Evolutionary conservation across 495 filamentous ascomycete species (phyloP).

Genomic region (Neohortaea acidophila): DNA sequence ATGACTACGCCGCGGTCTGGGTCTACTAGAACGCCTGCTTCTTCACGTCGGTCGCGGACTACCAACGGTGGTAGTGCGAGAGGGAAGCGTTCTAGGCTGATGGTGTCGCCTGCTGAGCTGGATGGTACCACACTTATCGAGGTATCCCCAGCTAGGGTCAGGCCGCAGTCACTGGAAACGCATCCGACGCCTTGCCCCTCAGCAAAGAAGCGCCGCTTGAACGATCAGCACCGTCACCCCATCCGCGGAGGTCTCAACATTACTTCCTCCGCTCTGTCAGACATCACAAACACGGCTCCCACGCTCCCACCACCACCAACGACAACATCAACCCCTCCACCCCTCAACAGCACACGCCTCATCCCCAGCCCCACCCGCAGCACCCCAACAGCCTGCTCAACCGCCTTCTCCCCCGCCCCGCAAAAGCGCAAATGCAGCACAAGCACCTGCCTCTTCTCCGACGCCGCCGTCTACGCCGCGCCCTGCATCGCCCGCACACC

Average conservation of each 20-base stretch:
- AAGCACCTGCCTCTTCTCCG: constrained; percentile 8
- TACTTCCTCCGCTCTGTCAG: too few relatives aligned
- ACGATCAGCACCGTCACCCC: neutral
- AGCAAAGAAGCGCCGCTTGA: neutral
- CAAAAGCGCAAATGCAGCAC: neutral
- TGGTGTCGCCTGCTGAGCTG: too few relatives aligned
- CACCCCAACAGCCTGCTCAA: neutral
- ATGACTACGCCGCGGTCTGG: constrained; percentile 6
- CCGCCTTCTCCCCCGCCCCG: neutral
- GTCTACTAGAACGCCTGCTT: constrained; percentile 1
- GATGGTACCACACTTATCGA: constrained; percentile 3
- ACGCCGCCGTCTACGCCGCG: constrained; percentile 13
- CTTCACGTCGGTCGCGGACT: too few relatives aligned
- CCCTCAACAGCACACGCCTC: neutral
- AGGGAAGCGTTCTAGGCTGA: too few relatives aligned
- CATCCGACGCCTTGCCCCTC: constrained; percentile 5
- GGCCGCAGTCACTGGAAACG: neutral
- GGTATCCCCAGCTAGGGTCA: neutral
- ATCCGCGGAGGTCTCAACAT: too few relatives aligned
- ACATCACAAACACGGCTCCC: constrained; percentile 16
- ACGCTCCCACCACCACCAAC: neutral
- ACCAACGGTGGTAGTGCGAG: too few relatives aligned
- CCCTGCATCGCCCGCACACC: constrained; percentile 14
- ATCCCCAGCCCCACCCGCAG: neutral
- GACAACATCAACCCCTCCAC: neutral